Evolutionary conservation across 106 monocot genomes (phyloP).

Genomic region (Dendrobium officinale): DNA sequence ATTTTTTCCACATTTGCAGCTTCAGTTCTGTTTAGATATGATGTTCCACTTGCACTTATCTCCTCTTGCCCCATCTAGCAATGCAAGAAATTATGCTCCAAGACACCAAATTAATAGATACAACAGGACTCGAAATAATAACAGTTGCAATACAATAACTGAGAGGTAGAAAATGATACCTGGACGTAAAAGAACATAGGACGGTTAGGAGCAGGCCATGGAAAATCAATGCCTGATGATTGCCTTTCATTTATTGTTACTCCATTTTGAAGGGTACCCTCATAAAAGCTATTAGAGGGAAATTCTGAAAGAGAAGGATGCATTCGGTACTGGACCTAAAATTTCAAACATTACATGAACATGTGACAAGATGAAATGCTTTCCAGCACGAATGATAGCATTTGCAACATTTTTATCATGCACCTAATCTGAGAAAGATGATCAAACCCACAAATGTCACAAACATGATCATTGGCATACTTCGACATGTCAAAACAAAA

Average conservation of each 20-base stretch:
- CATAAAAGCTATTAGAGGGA: constrained; percentile 97
- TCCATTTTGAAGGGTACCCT: constrained; percentile 98
- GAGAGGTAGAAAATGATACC: constrained; percentile 27
- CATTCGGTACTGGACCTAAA: constrained; percentile 99
- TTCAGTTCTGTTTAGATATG: constrained; percentile 95
- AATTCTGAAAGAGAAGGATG: constrained; percentile 96
- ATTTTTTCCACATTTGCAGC: constrained; percentile 99
- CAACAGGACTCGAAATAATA: neutral
- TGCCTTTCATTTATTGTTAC: constrained; percentile 95
- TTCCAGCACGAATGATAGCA: no score
- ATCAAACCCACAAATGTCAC: no score
- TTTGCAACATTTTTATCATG: no score
- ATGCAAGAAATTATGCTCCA: neutral
- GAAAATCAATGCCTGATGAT: constrained; percentile 89
- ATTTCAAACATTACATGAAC: neutral
- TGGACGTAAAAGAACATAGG: constrained; percentile 99
- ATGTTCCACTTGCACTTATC: constrained; percentile 98
- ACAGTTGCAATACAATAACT: neutral
- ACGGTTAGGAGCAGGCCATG: constrained; percentile 95
- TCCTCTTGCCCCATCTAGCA: constrained; percentile 99
- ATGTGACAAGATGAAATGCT: no score
- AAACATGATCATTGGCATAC: no score
- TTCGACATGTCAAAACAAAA: no score
- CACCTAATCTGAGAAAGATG: no score
- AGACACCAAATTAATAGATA: neutral